Base-by-base conservation (phyloP, 176 grass and related monocot species). In the Carex kokanica region DNA sequence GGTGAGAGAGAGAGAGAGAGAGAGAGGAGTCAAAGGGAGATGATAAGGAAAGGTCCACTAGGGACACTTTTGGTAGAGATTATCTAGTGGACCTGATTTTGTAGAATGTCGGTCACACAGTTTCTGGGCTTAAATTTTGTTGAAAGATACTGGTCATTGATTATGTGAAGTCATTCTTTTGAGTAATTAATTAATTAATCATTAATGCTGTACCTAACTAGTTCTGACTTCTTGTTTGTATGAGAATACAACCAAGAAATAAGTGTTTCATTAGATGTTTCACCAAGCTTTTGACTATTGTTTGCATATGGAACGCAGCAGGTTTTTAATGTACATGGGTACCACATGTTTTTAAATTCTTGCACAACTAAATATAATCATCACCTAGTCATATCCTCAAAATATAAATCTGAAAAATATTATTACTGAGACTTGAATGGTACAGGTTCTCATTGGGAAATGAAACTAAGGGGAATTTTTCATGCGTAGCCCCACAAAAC, bases 11-110 rank as follows among this genome's bases (percentile, higher is more conserved):
- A 53, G 36, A 64, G 34, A 54, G 41, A 20, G 23, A 14, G 43
- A 38, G 18, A 78, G 25, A 25, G 12, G n/a, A 64, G 74, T 86
- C 84, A 86, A 86, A 86, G 56, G 17, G 14, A 55, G 74, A 80
- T 80, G 32, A 65, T 32, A 66, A 31, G 45, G 16, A 80, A 86
- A 68, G 73, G 34, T 65, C 20, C 57, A 51, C 36, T 60, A 20
- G 25, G 77, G 29, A 80, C 77, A 60, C 23, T 58, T 59, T 53
- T 69, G 65, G 71, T 9, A 70, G 34, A 43, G 70, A 52, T 41
- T 27, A 56, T 41, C 13, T 60, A 21, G 67, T 71, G 78, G 78
- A 31, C 51, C 49, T 56, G 73, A 31, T 78, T 54, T 78, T 78
- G 49, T 78, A 15, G 73, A 78, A 78, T 78, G 25, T 32, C 24